These are phyloP conservation scores for Physocladia obscura DNA, from an alignment of 192 early-diverging fungal species.

Conservation along the genomic window DNA sequence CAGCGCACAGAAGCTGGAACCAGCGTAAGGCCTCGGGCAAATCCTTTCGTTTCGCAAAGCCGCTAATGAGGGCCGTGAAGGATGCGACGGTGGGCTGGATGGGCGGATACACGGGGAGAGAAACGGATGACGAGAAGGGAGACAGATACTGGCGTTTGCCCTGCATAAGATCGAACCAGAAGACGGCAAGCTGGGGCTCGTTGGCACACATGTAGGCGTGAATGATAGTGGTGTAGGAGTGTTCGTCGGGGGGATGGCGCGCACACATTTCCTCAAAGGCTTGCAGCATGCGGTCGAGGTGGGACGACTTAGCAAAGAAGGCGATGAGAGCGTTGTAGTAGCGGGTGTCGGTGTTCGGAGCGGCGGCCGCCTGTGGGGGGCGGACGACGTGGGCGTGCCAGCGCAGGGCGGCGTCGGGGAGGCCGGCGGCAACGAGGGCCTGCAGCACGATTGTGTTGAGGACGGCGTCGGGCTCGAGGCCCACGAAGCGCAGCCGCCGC, in stretches of 20 bases:
- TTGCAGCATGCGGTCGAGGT: neutral
- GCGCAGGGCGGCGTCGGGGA: neutral
- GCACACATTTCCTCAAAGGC: slow-evolving; percentile 6
- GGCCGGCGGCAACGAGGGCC: neutral
- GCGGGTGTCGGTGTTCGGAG: neutral
- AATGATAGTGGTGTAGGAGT: slow-evolving; percentile 24
- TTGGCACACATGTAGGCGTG: slow-evolving; percentile 14
- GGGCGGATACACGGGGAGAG: neutral
- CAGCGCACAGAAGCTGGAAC: slow-evolving; percentile 4
- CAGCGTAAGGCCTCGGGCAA: slow-evolving; percentile 17
- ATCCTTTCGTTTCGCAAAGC: slow-evolving; percentile 15
- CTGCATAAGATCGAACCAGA: slow-evolving; percentile 21
- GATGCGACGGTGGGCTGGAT: slow-evolving; percentile 7
- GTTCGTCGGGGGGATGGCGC: slow-evolving; percentile 8
- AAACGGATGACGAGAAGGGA: neutral
- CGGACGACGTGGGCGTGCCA: too few relatives aligned
- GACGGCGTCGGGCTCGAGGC: neutral
- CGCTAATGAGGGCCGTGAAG: slow-evolving; percentile 25
- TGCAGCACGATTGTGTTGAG: slow-evolving; percentile 15
- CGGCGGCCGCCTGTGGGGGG: too few relatives aligned
- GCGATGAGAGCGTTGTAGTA: slow-evolving; percentile 17
- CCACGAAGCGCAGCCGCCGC: neutral
- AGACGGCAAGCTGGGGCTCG: slow-evolving; percentile 2
- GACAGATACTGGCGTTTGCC: neutral
- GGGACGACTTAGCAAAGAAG: neutral